Evolutionary conservation across 768 basidiomycete species (phyloP).

Genomic region (Hygrophorus pudorinus): DNA sequence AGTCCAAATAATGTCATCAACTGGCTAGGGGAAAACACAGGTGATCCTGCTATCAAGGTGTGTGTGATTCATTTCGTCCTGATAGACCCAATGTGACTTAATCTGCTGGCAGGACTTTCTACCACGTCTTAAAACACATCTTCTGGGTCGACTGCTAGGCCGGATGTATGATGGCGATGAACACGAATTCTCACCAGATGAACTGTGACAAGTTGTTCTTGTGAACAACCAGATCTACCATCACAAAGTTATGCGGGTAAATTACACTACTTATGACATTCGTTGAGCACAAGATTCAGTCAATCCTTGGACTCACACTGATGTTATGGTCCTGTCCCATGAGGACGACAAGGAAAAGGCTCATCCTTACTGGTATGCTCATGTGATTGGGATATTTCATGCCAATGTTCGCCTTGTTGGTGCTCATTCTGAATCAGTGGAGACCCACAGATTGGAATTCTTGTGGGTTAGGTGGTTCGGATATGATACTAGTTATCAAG

Average conservation of each 20-base stretch:
- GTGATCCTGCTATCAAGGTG: conserved; percentile 5
- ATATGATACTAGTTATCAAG: conserved; percentile 6
- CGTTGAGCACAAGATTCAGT: conserved; percentile 26
- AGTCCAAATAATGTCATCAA: neutral
- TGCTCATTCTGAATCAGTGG: neutral
- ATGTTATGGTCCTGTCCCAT: conserved; percentile 23
- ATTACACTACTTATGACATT: conserved; percentile 22
- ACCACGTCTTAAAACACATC: conserved; percentile 12
- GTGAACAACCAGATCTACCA: conserved; percentile 16
- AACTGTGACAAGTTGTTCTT: conserved; percentile 5
- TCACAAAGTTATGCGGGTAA: conserved; percentile 17
- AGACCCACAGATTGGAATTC: conserved; percentile 13
- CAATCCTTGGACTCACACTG: conserved; percentile 21
- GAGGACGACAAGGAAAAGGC: conserved; percentile 9
- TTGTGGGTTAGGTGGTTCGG: conserved; percentile 20
- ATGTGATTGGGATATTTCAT: conserved; percentile 22
- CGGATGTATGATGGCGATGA: conserved; percentile 9
- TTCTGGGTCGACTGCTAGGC: conserved; percentile 7
- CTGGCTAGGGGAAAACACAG: conserved; percentile 1
- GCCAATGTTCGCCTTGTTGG: conserved; percentile 12
- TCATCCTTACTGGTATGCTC: conserved; percentile 23
- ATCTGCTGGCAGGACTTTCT: conserved; percentile 15
- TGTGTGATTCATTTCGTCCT: neutral
- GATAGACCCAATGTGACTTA: neutral
- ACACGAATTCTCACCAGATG: conserved; percentile 3